Percentiles rank a stretch among this genome's conserved stretches.
phyloP scores from a whole-genome alignment of 805 yeast genomes.

The Millerago galiae region DNA sequence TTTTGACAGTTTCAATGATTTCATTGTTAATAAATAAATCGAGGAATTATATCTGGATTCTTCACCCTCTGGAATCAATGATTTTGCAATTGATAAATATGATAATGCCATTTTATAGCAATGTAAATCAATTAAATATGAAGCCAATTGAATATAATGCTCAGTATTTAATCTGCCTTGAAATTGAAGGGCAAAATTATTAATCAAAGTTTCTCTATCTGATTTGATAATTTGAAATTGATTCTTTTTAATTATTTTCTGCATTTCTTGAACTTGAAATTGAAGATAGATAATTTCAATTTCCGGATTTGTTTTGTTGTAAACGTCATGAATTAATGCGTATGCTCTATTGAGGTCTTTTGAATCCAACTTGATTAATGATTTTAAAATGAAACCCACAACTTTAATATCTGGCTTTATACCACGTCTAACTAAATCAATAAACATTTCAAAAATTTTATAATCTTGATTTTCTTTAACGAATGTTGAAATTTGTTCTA shows the following conservation, averaged over 20 bases:
- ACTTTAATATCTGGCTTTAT: conserved; percentile 13
- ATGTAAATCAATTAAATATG: conserved; percentile 4
- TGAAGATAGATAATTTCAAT: background rate
- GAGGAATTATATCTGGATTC: background rate
- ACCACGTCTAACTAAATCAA: conserved; percentile 13
- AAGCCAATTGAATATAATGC: conserved; percentile 10
- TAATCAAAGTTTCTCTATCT: background rate
- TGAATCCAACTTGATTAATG: conserved; percentile 10
- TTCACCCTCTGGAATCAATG: background rate
- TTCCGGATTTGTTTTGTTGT: background rate
- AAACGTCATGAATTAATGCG: conserved; percentile 9
- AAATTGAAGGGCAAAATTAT: conserved; percentile 7
- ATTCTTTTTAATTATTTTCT: background rate
- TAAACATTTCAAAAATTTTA: conserved; percentile 4
- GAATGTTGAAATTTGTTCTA: conserved; percentile 1
- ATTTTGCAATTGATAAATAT: conserved; percentile 10
- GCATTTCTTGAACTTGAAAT: background rate
- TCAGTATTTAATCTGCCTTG: background rate
- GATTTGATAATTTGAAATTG: background rate
- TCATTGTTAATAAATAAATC: conserved; percentile 2
- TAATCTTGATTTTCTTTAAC: background rate
- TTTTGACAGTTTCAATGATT: background rate
- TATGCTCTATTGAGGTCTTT: conserved; percentile 9
- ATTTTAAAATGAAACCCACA: conserved; percentile 7
- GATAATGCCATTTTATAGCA: conserved; percentile 8